phyloP scores from a whole-genome alignment of 805 yeast species.

The Schwanniomyces sp. region DNA sequence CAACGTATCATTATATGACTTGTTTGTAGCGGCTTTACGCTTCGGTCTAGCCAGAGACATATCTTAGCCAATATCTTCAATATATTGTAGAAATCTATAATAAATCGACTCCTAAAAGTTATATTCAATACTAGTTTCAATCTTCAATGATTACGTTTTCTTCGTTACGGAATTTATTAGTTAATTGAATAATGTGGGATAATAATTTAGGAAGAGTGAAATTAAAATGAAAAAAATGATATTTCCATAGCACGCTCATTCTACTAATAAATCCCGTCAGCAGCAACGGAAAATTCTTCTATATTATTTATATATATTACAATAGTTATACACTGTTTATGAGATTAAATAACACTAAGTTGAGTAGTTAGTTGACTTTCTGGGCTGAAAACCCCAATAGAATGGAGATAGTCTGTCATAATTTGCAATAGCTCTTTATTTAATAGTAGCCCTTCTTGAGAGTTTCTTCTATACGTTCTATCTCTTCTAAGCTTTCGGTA shows the following conservation, averaged over 20 bases:
- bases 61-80: background rate
- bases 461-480: conserved; percentile 63
- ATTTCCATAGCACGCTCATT: conserved; percentile 1
- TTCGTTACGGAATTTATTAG: background rate
- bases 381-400: no score
- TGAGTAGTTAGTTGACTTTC: background rate
- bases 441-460: conserved; percentile 18
- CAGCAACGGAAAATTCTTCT: background rate
- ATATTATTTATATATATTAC: background rate
- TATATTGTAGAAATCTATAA: background rate
- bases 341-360: background rate
- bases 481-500: conserved; percentile 74
- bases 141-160: background rate
- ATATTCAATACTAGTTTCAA: background rate
- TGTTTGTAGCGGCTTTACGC: conserved; percentile 37
- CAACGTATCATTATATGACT: conserved; percentile 30
- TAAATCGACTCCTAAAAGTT: background rate
- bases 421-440: background rate
- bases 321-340: background rate
- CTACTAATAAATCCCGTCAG: background rate
- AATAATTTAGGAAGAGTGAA: background rate
- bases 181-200: background rate
- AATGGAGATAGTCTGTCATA: background rate
- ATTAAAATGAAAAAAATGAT: background rate
- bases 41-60: conserved; percentile 31